Evolutionary conservation across 306 rosid genomes (phyloP), one percentile per base, ranked within the genome.

Genomic region (Inga oerstediana): DNA sequence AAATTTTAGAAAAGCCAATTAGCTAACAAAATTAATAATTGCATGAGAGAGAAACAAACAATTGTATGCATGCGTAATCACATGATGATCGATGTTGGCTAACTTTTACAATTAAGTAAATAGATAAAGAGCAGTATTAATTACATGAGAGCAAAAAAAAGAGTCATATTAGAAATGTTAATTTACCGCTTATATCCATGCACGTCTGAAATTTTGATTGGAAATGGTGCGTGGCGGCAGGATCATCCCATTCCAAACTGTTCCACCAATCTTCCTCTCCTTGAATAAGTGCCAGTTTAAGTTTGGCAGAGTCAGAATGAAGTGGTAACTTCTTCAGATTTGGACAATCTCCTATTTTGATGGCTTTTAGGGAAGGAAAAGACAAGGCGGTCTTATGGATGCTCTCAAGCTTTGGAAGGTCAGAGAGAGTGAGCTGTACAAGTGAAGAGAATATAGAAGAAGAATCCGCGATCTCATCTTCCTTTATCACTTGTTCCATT

Each of bases 111-210:
- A 37, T 37, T 4, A 37, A 37, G 41, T 37, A 8, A 44, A 44
- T 9, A 44, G 48, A 44, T 44, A 44, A 44, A 44, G 10, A 44
- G 12, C 8, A 44, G 48, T 44, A 8, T 45, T 45, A 45, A 45
- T 45, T 8, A 45, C 6, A 39, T 39, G 49, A 46, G 15, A 48
- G 52, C 4, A 44, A 27, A 27, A 44, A 13, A 46, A 13, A 48
- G 1, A 48, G 17, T 10, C 49, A 45, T 10, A 11, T 45, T 45
- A 45, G 3, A 45, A 45, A 45, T 45, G 13, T 10, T 8, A 2
- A 45, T 9, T 45, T 2, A 45, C 49, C 13, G 2, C 0, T 2
- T 0, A 1, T 0, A 0, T 0, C 0, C 48, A 1, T 2, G 2
- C 0, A 17, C 52, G 5, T 0, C 4, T 49, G 56, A 49, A 49